Conservation (phyloP, 768 basidiomycete species). For the Austroboletus festivus region DNA sequence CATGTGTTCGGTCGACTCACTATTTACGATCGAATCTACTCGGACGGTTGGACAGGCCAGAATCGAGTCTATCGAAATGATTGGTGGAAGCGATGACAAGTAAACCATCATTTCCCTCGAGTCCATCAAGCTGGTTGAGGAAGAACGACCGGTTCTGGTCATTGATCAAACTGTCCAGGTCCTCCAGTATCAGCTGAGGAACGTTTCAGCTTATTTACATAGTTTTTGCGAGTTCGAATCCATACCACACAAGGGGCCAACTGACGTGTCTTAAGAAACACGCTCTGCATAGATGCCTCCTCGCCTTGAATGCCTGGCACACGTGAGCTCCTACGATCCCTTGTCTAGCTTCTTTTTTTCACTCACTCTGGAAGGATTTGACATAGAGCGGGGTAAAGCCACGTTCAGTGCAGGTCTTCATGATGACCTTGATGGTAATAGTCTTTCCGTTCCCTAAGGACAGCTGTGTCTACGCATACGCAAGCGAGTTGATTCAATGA, state of each 20-base stretch:
- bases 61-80: constrained; percentile 78
- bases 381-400: constrained; percentile 76
- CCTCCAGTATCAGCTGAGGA: constrained; percentile 45
- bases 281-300: constrained; percentile 59
- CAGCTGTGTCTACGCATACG: background rate
- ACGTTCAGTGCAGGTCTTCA: constrained; percentile 64
- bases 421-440: constrained; percentile 77
- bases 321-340: constrained; percentile 8
- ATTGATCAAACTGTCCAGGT: constrained; percentile 77
- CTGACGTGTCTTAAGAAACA: constrained; percentile 74
- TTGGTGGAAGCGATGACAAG: constrained; percentile 81
- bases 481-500: background rate
- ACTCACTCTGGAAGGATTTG: constrained; percentile 70
- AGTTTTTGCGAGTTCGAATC: constrained; percentile 38
- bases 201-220: background rate
- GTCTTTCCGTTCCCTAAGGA: constrained; percentile 75
- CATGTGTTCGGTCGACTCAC: constrained; percentile 40
- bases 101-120: constrained; percentile 76
- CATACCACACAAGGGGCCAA: constrained; percentile 61
- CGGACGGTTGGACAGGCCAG: constrained; percentile 71
- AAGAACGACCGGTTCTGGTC: constrained; percentile 81
- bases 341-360: background rate
- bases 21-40: constrained; percentile 87
- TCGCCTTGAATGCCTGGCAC: constrained; percentile 54
- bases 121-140: constrained; percentile 81